Evolutionary conservation across 495 filamentous ascomycete genomes (phyloP), one percentile per base, ranked within the genome.

Genomic region (Immersiella caudata): DNA sequence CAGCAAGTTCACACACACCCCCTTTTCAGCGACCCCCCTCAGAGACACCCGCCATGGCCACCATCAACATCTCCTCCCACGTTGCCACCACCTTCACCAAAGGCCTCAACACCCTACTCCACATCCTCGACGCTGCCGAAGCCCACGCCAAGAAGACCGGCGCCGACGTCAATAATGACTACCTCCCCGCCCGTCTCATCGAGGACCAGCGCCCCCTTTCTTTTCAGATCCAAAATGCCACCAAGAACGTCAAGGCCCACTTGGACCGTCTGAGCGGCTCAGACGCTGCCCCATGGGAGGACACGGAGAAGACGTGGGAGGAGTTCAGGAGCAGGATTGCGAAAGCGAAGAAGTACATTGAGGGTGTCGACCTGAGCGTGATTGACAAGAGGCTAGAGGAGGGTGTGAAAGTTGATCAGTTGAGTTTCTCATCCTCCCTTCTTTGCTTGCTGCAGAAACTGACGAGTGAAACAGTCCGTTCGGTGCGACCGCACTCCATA

Each of bases 201-300:
- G 71, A 75, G 6, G 83, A 86, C 75, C 84, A 85, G 84, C 76
- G 74, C 60, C 75, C 80, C 7, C 70, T 86, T 21, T 67, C 76
- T 52, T 83, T 79, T 74, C 85, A 88, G 71, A 67, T 87, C 70
- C 73, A 78, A 16, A 72, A 75, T 64, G 71, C 68, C 50, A 72
- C 72, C 51, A 67, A 74, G 59, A 72, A 71, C 0, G 70, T 79
- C 58, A 72, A 72, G 33, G 67, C 71, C 61, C 40, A 59, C 1
- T 20, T 76, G 1, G 62, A 21, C 40, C 70, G 74, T 6, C 59
- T 76, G 36, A 46, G 27, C 11, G 68, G 69, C 21, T 14, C 16
- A 20, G 62, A 59, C 40, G 40, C 40, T 12, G 14, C 6, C 5
- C 40, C 40, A 8, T 71, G 62, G 60, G 64, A 65, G n/a, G 65